Conservation (phyloP, 306 rosid species). For the Dalbergia oliveri region DNA sequence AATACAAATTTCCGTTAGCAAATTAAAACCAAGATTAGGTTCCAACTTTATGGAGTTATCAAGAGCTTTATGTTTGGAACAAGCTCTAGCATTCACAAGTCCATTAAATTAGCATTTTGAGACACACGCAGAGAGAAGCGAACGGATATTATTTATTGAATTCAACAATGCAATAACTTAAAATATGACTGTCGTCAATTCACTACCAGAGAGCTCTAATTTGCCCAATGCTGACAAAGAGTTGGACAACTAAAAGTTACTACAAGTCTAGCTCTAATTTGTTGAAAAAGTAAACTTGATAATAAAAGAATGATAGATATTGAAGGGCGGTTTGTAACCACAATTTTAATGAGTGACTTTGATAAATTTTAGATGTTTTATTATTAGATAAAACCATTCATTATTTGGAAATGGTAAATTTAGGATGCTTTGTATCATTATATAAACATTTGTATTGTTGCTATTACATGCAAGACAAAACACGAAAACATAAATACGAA, state of each 20-base stretch:
- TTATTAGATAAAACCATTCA: too few relatives aligned
- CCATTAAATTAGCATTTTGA: conserved; percentile 30
- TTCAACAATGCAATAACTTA: conserved; percentile 45
- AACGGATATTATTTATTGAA: conserved; percentile 24
- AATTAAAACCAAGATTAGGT: not conserved
- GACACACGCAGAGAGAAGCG: not conserved
- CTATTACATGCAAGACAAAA: too few relatives aligned
- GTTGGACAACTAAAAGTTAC: not conserved
- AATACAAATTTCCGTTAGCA: not conserved
- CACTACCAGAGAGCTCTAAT: conserved; percentile 22
- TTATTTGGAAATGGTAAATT: too few relatives aligned
- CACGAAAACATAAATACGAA: too few relatives aligned
- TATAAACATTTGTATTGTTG: too few relatives aligned
- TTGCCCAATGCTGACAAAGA: not conserved
- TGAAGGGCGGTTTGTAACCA: too few relatives aligned
- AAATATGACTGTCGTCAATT: conserved; percentile 24
- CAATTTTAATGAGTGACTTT: too few relatives aligned
- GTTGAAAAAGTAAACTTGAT: too few relatives aligned
- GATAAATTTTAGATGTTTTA: too few relatives aligned
- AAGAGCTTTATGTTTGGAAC: not conserved
- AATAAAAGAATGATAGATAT: too few relatives aligned
- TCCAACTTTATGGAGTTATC: not conserved
- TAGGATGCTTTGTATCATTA: too few relatives aligned
- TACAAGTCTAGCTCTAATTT: too few relatives aligned
- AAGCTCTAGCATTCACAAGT: conserved; percentile 11